Evolutionary conservation across 2,329 filamentous ascomycete genomes (phyloP).

Genomic region (Nectriaceae sp.): DNA sequence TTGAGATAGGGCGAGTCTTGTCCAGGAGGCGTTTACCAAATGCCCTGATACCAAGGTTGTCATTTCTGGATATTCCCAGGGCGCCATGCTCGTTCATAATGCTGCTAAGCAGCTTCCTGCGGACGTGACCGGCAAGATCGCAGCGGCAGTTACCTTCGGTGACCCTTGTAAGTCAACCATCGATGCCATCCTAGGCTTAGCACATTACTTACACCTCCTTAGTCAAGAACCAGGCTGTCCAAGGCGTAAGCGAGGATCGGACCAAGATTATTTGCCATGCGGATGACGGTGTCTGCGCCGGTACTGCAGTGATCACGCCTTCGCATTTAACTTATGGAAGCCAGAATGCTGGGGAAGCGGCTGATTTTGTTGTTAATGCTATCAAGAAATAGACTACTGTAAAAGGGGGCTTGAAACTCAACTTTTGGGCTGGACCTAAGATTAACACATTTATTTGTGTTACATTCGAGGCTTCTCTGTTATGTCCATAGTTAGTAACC

Average conservation of each 20-base stretch:
- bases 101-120: constrained; percentile 39
- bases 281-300: constrained; percentile 35
- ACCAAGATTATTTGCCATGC: constrained; percentile 34
- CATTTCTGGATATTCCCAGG: constrained; percentile 49
- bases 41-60: constrained; percentile 49
- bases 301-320: constrained; percentile 26
- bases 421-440: too few species aligned
- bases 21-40: constrained; percentile 35
- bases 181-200: neutral
- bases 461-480: too few species aligned
- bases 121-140: constrained; percentile 33
- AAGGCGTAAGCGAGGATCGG: constrained; percentile 20
- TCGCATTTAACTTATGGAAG: constrained; percentile 29
- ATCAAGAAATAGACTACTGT: too few species aligned
- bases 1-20: constrained; percentile 18
- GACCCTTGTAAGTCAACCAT: constrained; percentile 27
- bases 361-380: constrained; percentile 31
- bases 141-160: constrained; percentile 33
- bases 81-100: constrained; percentile 43
- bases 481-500: too few species aligned
- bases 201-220: constrained; percentile 6
- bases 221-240: constrained; percentile 24
- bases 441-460: too few species aligned
- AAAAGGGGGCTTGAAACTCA: too few species aligned
- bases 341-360: constrained; percentile 30